These are phyloP conservation scores for Nakazawaea ambrosiae DNA, from an alignment of 805 yeast genomes.

Conservation along the genomic window DNA sequence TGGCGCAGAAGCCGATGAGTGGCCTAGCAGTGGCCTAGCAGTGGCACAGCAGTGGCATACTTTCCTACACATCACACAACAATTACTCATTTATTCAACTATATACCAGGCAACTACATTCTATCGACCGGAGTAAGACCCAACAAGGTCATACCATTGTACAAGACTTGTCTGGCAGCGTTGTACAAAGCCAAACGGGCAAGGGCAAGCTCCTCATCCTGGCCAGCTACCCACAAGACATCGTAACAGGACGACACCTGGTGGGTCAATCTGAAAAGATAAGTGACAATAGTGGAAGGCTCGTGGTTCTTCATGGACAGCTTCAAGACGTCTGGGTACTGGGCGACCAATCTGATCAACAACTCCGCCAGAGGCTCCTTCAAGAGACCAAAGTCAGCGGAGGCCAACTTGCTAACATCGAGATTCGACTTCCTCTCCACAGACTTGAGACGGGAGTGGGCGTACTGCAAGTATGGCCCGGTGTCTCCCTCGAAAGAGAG, in stretches of 20 bases:
- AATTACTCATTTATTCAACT: too few relatives aligned
- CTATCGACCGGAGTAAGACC: constrained; percentile 98
- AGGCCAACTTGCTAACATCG: constrained; percentile 20
- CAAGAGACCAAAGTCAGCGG: constrained; percentile 23
- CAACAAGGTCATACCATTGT: constrained; percentile 82
- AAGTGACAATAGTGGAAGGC: constrained; percentile 92
- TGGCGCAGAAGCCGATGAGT: too few relatives aligned
- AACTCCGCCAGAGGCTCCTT: constrained; percentile 31
- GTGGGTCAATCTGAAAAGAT: constrained; percentile 86
- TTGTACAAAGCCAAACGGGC: constrained; percentile 91
- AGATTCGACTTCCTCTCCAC: constrained; percentile 80
- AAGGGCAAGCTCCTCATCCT: constrained; percentile 73
- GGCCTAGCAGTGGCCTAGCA: too few relatives aligned
- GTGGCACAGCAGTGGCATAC: too few relatives aligned
- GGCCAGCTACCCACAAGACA: constrained; percentile 95
- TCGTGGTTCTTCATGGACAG: constrained; percentile 80
- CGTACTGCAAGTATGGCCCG: constrained; percentile 97
- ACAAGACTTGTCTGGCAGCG: constrained; percentile 82
- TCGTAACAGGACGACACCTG: constrained; percentile 95
- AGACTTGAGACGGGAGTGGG: constrained; percentile 94
- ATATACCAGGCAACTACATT: too few relatives aligned
- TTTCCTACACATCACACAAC: too few relatives aligned
- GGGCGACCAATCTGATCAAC: constrained; percentile 72
- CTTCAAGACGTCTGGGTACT: constrained; percentile 85
- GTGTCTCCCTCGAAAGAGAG: constrained; percentile 98